These are phyloP conservation scores for Pseudonitzschia multistriata DNA, from an alignment of 108 stramenopile genomes.

Conservation along the genomic window DNA sequence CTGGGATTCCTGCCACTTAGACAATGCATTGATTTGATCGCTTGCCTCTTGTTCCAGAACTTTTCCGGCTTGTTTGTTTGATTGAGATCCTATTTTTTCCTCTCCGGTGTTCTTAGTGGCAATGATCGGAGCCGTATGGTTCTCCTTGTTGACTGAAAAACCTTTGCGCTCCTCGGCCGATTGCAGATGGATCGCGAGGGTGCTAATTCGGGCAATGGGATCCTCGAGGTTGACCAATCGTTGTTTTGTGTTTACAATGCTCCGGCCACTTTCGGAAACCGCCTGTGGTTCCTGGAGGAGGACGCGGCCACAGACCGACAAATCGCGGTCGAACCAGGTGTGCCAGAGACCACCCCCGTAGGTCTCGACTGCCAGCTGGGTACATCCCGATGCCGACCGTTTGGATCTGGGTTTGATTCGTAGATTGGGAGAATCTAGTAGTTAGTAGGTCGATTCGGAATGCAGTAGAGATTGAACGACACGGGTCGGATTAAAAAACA, in stretches of 20 bases:
- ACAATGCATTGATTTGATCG: constrained; percentile 50
- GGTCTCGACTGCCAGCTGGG: constrained; percentile 73
- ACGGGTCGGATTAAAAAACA: neutral
- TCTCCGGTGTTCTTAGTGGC: constrained; percentile 48
- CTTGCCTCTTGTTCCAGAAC: constrained; percentile 46
- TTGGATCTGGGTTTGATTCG: constrained; percentile 86
- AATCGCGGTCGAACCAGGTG: constrained; percentile 82
- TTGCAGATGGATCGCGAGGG: constrained; percentile 90
- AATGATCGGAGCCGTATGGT: constrained; percentile 83
- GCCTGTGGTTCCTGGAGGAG: constrained; percentile 36
- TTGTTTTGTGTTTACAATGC: constrained; percentile 38
- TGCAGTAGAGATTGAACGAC: neutral
- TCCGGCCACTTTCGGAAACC: neutral
- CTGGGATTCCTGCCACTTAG: constrained; percentile 65
- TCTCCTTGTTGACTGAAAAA: constrained; percentile 87
- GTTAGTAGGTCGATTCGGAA: neutral
- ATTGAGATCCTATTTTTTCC: constrained; percentile 4
- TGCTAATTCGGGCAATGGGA: constrained; percentile 88
- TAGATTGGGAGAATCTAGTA: constrained; percentile 80
- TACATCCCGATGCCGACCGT: constrained; percentile 43
- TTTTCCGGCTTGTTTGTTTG: constrained; percentile 23
- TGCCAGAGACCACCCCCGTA: constrained; percentile 87
- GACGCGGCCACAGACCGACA: constrained; percentile 68
- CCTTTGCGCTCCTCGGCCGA: constrained; percentile 75
- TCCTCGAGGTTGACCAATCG: constrained; percentile 60